A percentile compares a stretch with the other conserved stretches of the same genome.
These are phyloP conservation scores for Pythium pyrilobum DNA, from an alignment of 352 stramenopile species.

Conservation along the genomic window DNA sequence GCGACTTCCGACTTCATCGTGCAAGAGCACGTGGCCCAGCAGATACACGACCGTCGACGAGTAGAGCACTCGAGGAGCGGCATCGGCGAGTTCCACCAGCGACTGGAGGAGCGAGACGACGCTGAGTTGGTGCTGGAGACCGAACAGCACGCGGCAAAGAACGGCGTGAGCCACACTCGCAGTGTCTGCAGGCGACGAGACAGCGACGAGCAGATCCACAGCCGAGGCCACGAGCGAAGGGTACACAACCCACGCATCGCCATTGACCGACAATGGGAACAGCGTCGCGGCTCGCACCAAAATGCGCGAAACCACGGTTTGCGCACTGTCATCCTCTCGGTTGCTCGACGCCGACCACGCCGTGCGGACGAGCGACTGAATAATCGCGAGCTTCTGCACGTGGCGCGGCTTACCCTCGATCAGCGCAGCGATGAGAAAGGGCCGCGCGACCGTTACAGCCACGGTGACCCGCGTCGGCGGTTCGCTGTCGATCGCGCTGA, in stretches of 20 bases:
- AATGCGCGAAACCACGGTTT: slow-evolving; percentile 5
- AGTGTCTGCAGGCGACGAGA: slow-evolving; percentile 9
- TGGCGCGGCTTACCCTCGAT: neutral
- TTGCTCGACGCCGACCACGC: slow-evolving; percentile 19
- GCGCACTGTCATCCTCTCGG: neutral
- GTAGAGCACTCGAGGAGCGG: slow-evolving; percentile 24
- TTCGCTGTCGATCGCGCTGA: slow-evolving; percentile 27
- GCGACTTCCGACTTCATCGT: slow-evolving; percentile 15
- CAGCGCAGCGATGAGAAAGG: slow-evolving; percentile 3
- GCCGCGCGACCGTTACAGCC: neutral
- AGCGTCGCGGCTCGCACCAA: slow-evolving; percentile 34
- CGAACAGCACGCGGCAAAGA: slow-evolving; percentile 19
- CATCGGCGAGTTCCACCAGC: slow-evolving; percentile 28
- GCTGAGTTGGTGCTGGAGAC: slow-evolving; percentile 24
- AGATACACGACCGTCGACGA: slow-evolving; percentile 31
- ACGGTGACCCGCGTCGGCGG: neutral
- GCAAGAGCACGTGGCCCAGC: slow-evolving; percentile 33
- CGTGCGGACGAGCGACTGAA: slow-evolving; percentile 35
- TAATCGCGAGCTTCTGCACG: slow-evolving; percentile 17
- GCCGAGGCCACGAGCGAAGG: slow-evolving; percentile 29
- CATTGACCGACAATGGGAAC: slow-evolving; percentile 20
- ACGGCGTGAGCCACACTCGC: slow-evolving; percentile 19
- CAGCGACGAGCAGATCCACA: slow-evolving; percentile 31
- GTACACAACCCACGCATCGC: slow-evolving; percentile 21
- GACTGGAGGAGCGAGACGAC: slow-evolving; percentile 41